A percentile compares a stretch with the other conserved stretches of the same genome.
Evolutionary conservation across 805 yeast genomes (phyloP).

Genomic region (Hanseniaspora nectarophila): DNA sequence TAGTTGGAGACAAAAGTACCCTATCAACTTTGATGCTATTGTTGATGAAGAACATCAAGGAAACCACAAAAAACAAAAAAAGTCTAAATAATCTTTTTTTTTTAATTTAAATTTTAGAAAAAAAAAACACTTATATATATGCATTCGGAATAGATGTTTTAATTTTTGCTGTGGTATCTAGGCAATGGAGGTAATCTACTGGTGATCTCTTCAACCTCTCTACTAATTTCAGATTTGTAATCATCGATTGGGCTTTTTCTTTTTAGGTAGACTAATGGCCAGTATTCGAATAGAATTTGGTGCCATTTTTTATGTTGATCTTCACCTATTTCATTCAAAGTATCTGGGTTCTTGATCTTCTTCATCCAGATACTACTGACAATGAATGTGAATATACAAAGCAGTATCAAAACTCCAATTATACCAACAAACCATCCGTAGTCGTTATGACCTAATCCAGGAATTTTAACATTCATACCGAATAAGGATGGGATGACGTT

Average conservation of each 20-base stretch:
- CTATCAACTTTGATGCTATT: slow-evolving; percentile 1
- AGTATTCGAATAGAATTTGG: slow-evolving; percentile 14
- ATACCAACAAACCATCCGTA: slow-evolving; percentile 62
- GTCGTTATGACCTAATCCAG: slow-evolving; percentile 42
- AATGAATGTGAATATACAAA: slow-evolving; percentile 32
- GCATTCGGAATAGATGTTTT: slow-evolving; percentile 19
- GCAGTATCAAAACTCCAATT: slow-evolving; percentile 38
- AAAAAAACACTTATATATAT: not conserved
- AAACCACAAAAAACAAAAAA: slow-evolving; percentile 9
- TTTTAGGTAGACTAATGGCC: slow-evolving; percentile 22
- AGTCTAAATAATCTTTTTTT: slow-evolving; percentile 4
- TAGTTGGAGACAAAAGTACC: slow-evolving; percentile 66
- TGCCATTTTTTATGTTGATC: slow-evolving; percentile 8
- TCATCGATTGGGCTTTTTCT: slow-evolving; percentile 16
- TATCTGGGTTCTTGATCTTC: slow-evolving; percentile 26
- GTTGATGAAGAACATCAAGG: not conserved
- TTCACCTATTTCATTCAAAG: slow-evolving; percentile 28
- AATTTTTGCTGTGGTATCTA: slow-evolving; percentile 15
- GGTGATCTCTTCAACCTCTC: slow-evolving; percentile 13
- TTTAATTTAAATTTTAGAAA: too few species aligned
- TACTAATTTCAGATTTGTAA: slow-evolving; percentile 12
- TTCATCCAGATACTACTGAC: slow-evolving; percentile 35
- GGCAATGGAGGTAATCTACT: slow-evolving; percentile 16
- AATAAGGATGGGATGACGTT: slow-evolving; percentile 82
- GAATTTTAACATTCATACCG: slow-evolving; percentile 89